phyloP scores from a whole-genome alignment of 257 asterid genomes.

The Nicotiana undulata region DNA sequence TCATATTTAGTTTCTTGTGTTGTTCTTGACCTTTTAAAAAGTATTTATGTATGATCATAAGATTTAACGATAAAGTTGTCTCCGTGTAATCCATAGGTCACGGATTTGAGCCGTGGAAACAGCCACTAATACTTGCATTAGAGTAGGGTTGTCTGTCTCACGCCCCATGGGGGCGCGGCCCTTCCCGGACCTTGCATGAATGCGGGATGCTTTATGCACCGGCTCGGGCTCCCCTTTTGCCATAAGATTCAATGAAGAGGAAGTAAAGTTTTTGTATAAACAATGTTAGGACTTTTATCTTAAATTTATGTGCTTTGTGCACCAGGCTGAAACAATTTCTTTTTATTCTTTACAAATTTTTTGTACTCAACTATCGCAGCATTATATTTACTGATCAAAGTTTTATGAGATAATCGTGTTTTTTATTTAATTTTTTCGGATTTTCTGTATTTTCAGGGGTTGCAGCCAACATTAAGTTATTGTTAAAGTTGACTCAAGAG shows the following conservation, averaged over 20 bases:
- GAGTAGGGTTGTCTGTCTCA: too few species aligned
- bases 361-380: neutral
- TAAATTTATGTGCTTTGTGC: too few species aligned
- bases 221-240: too few species aligned
- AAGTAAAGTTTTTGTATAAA: neutral
- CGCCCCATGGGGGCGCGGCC: too few species aligned
- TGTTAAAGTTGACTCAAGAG: slow-evolving; percentile 62
- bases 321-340: neutral
- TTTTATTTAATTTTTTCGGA: neutral
- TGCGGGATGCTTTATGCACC: too few species aligned
- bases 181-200: too few species aligned
- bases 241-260: neutral
- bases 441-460: slow-evolving; percentile 37
- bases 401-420: neutral
- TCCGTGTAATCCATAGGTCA: too few species aligned
- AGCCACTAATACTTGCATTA: too few species aligned
- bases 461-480: slow-evolving; percentile 58
- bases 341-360: neutral
- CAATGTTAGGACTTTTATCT: neutral
- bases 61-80: neutral
- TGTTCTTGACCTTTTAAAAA: neutral
- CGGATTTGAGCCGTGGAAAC: too few species aligned
- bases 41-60: neutral
- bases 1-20: neutral
- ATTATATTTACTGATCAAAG: neutral